Evolutionary conservation across 1,284 basidiomycete genomes (phyloP).

Genomic region (Ganoderma leucocontextum): DNA sequence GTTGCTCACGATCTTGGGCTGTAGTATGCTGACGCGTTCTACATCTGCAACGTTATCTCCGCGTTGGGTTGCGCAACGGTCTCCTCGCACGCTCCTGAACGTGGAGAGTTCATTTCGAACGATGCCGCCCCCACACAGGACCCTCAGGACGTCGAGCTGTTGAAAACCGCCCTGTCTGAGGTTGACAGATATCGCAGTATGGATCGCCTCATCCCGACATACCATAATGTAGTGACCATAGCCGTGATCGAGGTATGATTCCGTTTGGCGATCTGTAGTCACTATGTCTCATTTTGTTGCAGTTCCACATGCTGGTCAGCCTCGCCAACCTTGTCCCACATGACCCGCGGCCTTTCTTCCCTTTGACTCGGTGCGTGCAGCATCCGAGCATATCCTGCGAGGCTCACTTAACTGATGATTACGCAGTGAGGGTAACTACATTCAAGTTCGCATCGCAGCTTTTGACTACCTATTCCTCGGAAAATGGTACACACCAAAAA

Average conservation of each 20-base stretch:
- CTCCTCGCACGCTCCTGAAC: conserved; percentile 76
- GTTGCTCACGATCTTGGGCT: neutral
- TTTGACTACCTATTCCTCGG: conserved; percentile 95
- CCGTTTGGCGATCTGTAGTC: conserved; percentile 1
- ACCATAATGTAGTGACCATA: conserved; percentile 93
- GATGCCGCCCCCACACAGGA: conserved; percentile 72
- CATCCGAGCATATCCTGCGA: neutral
- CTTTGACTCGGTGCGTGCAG: conserved; percentile 81
- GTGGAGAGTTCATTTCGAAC: conserved; percentile 75
- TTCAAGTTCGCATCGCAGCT: conserved; percentile 89
- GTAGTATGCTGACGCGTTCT: conserved; percentile 91
- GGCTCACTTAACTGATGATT: conserved; percentile 20
- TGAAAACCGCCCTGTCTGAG: conserved; percentile 79
- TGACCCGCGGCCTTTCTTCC: conserved; percentile 85
- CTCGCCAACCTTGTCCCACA: conserved; percentile 84
- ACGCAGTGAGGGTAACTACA: conserved; percentile 89
- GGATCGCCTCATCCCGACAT: conserved; percentile 95
- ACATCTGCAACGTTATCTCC: conserved; percentile 89
- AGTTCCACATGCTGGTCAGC: conserved; percentile 88
- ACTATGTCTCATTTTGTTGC: conserved; percentile 17
- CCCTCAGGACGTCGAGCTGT: conserved; percentile 69
- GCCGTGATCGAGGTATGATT: conserved; percentile 85
- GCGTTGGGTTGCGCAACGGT: conserved; percentile 83
- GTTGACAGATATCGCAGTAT: conserved; percentile 94
- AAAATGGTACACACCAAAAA: conserved; percentile 84